Evolutionary conservation across 2,329 filamentous ascomycete species (phyloP).

Genomic region (Colletotrichum horii): DNA sequence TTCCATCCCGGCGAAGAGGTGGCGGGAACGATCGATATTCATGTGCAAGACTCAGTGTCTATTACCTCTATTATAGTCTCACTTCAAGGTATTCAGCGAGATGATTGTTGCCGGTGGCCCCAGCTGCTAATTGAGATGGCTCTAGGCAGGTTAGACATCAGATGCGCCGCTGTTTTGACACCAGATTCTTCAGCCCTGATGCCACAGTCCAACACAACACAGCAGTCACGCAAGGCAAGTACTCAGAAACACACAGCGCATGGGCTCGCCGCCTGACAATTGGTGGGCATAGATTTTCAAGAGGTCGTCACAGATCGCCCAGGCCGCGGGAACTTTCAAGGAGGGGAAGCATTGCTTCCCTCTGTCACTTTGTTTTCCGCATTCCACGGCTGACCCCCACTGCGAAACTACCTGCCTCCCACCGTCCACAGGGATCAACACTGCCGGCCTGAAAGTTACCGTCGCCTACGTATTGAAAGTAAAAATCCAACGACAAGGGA

Average conservation of each 20-base stretch:
- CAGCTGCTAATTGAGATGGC: not conserved
- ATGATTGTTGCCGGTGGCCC: not conserved
- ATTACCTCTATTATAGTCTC: not conserved
- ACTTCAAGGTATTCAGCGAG: not conserved
- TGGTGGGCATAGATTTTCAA: not conserved
- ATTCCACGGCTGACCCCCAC: not conserved
- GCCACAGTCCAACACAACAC: not conserved
- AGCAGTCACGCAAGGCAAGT: not conserved
- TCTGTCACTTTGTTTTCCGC: not conserved
- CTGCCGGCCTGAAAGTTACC: not conserved
- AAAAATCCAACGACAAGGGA: not conserved
- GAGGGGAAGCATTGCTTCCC: not conserved
- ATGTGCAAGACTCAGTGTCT: not conserved
- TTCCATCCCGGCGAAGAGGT: not conserved
- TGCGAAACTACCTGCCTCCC: not conserved
- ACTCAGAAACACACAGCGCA: not conserved
- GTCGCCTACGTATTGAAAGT: not conserved
- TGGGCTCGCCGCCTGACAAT: not conserved
- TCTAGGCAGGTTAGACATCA: not conserved
- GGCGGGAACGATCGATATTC: not conserved
- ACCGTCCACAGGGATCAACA: not conserved
- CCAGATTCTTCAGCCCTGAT: not conserved
- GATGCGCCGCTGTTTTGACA: not conserved
- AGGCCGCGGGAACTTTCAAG: not conserved
- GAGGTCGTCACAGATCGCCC: not conserved